A percentile compares a stretch with the other conserved stretches of the same genome.
phyloP scores from a whole-genome alignment of 2,329 filamentous ascomycete species.

The Diplocarpon mali region DNA sequence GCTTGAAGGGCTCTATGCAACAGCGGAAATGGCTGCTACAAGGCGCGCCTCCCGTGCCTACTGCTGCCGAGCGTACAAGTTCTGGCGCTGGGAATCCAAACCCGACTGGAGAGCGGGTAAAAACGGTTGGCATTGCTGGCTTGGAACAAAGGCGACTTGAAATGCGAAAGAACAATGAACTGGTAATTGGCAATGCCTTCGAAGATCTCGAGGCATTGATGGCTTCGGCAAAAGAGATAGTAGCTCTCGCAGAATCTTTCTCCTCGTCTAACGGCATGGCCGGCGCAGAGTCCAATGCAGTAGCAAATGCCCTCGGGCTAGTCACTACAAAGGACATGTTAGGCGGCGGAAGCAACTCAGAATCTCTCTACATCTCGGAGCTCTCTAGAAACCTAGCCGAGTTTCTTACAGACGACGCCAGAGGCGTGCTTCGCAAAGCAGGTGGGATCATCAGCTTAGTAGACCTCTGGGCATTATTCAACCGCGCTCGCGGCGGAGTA shows the following conservation, averaged over 20 bases:
- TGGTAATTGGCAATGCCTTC: conserved; percentile 87
- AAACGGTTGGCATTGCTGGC: conserved; percentile 80
- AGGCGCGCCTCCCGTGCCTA: conserved; percentile 78
- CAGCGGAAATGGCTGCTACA: conserved; percentile 94
- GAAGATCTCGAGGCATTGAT: conserved; percentile 94
- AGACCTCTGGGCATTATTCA: conserved; percentile 91
- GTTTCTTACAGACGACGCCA: conserved; percentile 75
- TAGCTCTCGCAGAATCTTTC: conserved; percentile 84
- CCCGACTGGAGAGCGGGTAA: conserved; percentile 32
- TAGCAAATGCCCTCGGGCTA: conserved; percentile 73
- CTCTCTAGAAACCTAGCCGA: conserved; percentile 76
- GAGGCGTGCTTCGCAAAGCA: conserved; percentile 65
- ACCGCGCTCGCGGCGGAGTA: conserved; percentile 82
- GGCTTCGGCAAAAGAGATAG: conserved; percentile 93
- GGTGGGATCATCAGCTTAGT: conserved; percentile 85
- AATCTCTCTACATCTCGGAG: conserved; percentile 82
- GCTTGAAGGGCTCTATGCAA: conserved; percentile 75
- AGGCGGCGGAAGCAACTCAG: conserved; percentile 58
- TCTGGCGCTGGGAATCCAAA: conserved; percentile 25
- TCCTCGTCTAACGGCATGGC: conserved; percentile 47
- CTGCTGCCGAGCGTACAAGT: conserved; percentile 31
- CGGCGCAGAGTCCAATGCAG: conserved; percentile 58
- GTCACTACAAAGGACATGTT: conserved; percentile 95
- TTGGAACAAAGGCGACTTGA: conserved; percentile 78
- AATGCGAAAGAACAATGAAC: conserved; percentile 82